Percentiles rank a stretch among this genome's conserved stretches.
Conservation (phyloP, 2,329 filamentous ascomycete species). For the Nothopassalora personata region DNA sequence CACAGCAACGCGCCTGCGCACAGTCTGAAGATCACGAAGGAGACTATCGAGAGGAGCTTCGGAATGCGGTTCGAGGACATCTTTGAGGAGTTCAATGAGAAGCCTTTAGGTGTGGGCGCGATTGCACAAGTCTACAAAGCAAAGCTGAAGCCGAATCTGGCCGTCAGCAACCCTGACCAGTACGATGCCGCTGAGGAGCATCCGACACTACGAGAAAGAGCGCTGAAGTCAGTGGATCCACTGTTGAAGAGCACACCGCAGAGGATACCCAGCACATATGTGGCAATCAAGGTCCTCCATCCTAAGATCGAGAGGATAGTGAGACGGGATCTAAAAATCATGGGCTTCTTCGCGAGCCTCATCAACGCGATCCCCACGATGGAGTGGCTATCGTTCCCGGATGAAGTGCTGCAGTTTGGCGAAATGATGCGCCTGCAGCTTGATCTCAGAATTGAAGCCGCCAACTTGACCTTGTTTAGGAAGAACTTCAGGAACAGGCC, state of each 20-base stretch:
- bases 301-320: constrained; percentile 86
- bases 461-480: constrained; percentile 82
- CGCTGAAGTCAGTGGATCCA: constrained; percentile 76
- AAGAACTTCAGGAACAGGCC: constrained; percentile 83
- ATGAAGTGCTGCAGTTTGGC: constrained; percentile 89
- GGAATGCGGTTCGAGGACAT: constrained; percentile 80
- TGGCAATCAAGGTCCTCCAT: constrained; percentile 93
- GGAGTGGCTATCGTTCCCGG: constrained; percentile 93
- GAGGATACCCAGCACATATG: constrained; percentile 81
- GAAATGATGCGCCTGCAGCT: constrained; percentile 99
- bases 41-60: constrained; percentile 76
- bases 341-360: constrained; percentile 79
- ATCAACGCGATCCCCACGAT: constrained; percentile 89
- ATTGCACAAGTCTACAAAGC: constrained; percentile 98
- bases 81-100: constrained; percentile 91
- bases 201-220: constrained; percentile 59
- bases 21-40: constrained; percentile 71
- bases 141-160: constrained; percentile 75
- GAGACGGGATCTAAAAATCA: constrained; percentile 85
- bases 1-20: constrained; percentile 94
- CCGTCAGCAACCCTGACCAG: constrained; percentile 47
- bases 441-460: constrained; percentile 88
- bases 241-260: constrained; percentile 82
- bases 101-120: constrained; percentile 84
- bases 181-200: constrained; percentile 51